A percentile compares a stretch with the other conserved stretches of the same genome.
Evolutionary conservation across 2,329 filamentous ascomycete genomes (phyloP).

Genomic region (Zymoseptoria tritici): DNA sequence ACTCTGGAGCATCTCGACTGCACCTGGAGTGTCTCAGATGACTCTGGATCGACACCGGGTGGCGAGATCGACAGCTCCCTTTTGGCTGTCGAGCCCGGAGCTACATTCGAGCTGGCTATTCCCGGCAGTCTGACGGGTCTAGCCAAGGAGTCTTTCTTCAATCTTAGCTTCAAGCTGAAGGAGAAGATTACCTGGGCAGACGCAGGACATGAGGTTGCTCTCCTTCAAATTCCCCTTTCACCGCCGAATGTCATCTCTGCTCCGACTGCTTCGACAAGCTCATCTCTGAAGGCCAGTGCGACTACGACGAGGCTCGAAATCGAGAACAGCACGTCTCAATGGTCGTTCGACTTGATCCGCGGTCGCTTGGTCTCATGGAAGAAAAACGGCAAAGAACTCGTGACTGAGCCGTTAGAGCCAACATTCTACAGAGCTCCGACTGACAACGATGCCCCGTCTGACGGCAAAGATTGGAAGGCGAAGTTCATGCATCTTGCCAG

Average conservation of each 20-base stretch:
- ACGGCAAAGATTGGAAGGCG: slow-evolving; percentile 50
- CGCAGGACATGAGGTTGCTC: slow-evolving; percentile 32
- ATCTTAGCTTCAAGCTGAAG: slow-evolving; percentile 29
- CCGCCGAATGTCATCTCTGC: slow-evolving; percentile 6
- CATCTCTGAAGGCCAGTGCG: slow-evolving; percentile 1
- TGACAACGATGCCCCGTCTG: slow-evolving; percentile 54
- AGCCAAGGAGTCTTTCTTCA: slow-evolving; percentile 14
- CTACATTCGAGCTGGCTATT: slow-evolving; percentile 13
- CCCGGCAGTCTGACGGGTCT: slow-evolving; percentile 2
- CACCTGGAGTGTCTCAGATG: slow-evolving; percentile 11
- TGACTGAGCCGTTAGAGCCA: slow-evolving; percentile 15
- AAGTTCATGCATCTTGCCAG: slow-evolving; percentile 15
- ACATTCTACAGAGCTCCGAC: slow-evolving; percentile 57
- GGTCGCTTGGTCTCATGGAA: slow-evolving; percentile 20
- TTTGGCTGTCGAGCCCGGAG: slow-evolving; percentile 11
- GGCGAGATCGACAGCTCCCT: slow-evolving; percentile 7
- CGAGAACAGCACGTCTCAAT: slow-evolving; percentile 5
- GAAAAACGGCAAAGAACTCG: slow-evolving; percentile 17
- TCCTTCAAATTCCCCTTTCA: slow-evolving; percentile 26
- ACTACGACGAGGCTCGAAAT: slow-evolving; percentile 6
- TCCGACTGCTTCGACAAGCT: neutral
- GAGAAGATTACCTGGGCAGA: slow-evolving; percentile 27
- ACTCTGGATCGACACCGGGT: slow-evolving; percentile 7
- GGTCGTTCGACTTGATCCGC: slow-evolving; percentile 16
- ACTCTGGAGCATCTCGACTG: slow-evolving; percentile 31